Percentiles rank a stretch among this genome's conserved stretches.
Conservation (phyloP, 225 moss, liverwort and hornwort genomes). For the Takakia lepidozioides region DNA sequence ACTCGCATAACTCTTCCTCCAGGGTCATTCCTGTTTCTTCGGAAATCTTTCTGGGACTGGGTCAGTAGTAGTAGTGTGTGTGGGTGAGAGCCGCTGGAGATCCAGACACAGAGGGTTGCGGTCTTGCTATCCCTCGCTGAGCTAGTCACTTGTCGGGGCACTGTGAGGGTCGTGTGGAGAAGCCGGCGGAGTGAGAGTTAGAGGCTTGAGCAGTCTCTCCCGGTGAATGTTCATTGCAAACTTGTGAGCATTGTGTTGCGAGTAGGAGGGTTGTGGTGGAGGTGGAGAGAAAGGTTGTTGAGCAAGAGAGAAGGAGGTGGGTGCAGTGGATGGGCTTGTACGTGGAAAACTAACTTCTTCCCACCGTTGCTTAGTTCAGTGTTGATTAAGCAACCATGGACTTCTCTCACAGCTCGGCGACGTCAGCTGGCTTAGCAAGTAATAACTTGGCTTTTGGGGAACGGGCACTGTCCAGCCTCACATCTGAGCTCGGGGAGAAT, state of each 20-base stretch:
- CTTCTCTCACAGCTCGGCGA: conserved; percentile 73
- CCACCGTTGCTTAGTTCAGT: conserved; percentile 8
- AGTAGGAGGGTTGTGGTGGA: not conserved
- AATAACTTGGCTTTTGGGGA: conserved; percentile 47
- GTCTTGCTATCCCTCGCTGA: conserved; percentile 45
- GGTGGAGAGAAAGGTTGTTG: not conserved
- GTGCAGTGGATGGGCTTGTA: conserved; percentile 6
- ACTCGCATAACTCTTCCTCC: too few relatives aligned
- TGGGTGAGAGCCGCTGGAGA: too few relatives aligned
- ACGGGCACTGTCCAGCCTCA: conserved; percentile 27
- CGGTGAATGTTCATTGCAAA: not conserved
- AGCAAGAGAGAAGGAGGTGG: conserved; percentile 21
- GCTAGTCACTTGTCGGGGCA: conserved; percentile 9
- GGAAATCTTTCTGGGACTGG: too few relatives aligned
- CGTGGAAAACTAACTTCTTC: conserved; percentile 6
- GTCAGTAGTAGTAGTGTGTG: too few relatives aligned
- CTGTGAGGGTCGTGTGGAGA: not conserved
- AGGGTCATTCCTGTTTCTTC: too few relatives aligned
- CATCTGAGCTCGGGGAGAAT: conserved; percentile 40
- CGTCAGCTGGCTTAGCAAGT: conserved; percentile 67
- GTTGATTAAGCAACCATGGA: conserved; percentile 48
- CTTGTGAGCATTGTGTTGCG: not conserved
- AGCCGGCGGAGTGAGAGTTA: not conserved
- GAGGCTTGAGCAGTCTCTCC: not conserved
- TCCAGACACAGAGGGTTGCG: too few relatives aligned